A percentile compares a stretch with the other conserved stretches of the same genome.
phyloP scores from a whole-genome alignment of 2,329 filamentous ascomycete species.

The Cucurbitaria berberidis region DNA sequence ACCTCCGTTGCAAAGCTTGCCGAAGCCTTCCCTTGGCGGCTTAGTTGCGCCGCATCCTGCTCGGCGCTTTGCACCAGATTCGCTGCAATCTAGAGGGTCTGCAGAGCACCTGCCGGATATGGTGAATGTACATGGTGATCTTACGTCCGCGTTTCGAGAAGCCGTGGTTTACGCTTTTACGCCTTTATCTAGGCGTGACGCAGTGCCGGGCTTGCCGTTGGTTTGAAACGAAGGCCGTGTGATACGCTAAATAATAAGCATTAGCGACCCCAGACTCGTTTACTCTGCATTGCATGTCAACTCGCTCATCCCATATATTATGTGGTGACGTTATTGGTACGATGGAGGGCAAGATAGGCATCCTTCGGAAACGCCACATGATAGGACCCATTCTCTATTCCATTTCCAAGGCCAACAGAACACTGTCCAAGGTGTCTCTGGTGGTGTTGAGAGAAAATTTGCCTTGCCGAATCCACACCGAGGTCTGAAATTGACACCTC shows the following conservation, averaged over 20 bases:
- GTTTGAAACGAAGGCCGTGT: not conserved
- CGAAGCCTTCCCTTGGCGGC: constrained; percentile 37
- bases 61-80: constrained; percentile 8
- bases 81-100: constrained; percentile 10
- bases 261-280: not conserved
- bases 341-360: not conserved
- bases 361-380: not conserved
- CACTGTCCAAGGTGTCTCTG: constrained; percentile 3
- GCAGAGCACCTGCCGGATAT: constrained; percentile 34
- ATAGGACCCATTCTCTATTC: not conserved
- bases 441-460: constrained; percentile 19
- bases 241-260: constrained; percentile 5
- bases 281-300: not conserved
- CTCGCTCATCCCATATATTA: not conserved
- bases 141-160: constrained; percentile 26
- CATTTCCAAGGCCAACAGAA: not conserved
- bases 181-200: constrained; percentile 12
- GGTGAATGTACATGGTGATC: constrained; percentile 19
- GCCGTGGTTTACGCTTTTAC: not conserved
- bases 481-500: not conserved
- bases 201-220: constrained; percentile 10
- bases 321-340: not conserved
- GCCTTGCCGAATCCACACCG: constrained; percentile 10
- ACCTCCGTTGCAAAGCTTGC: constrained; percentile 27
- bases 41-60: constrained; percentile 26